phyloP scores from a whole-genome alignment of 495 filamentous ascomycete genomes.

The Sporormia fimetaria region DNA sequence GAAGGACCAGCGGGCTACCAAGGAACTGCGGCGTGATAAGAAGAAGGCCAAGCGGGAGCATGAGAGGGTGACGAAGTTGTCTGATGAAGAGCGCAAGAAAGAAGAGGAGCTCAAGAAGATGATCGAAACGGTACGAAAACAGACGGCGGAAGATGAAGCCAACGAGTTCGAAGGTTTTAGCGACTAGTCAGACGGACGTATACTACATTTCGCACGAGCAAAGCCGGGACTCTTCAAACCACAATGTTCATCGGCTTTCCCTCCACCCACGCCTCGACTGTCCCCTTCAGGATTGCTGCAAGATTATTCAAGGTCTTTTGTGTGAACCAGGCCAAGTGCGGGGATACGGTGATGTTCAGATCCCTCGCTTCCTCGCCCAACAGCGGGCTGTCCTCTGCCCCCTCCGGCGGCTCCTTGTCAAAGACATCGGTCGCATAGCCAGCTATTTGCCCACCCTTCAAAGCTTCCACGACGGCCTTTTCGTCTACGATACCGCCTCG shows the following conservation, averaged over 20 bases:
- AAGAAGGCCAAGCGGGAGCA: conserved; percentile 62
- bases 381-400: conserved; percentile 22
- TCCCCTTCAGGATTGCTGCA: conserved; percentile 12
- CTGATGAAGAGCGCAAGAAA: conserved; percentile 58
- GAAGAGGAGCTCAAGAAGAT: conserved; percentile 59
- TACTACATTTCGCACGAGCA: too few species aligned
- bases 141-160: conserved; percentile 33
- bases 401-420: conserved; percentile 40
- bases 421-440: conserved; percentile 48
- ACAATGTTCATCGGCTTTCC: conserved; percentile 15
- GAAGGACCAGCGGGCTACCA: conserved; percentile 54
- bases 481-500: conserved; percentile 50
- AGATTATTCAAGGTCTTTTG: conserved; percentile 21
- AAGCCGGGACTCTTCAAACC: too few species aligned
- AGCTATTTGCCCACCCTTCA: conserved; percentile 37
- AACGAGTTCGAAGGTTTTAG: conserved; percentile 32
- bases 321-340: conserved; percentile 30
- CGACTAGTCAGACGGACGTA: too few species aligned
- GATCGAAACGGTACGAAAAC: conserved; percentile 56
- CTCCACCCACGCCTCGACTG: conserved; percentile 16
- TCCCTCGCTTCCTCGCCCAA: conserved; percentile 20
- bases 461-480: conserved; percentile 37
- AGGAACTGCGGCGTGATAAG: conserved; percentile 57
- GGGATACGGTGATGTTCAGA: conserved; percentile 26
- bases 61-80: conserved; percentile 56